phyloP scores from a whole-genome alignment of 2,329 filamentous ascomycete species.

The Hymenoscyphus scutula region DNA sequence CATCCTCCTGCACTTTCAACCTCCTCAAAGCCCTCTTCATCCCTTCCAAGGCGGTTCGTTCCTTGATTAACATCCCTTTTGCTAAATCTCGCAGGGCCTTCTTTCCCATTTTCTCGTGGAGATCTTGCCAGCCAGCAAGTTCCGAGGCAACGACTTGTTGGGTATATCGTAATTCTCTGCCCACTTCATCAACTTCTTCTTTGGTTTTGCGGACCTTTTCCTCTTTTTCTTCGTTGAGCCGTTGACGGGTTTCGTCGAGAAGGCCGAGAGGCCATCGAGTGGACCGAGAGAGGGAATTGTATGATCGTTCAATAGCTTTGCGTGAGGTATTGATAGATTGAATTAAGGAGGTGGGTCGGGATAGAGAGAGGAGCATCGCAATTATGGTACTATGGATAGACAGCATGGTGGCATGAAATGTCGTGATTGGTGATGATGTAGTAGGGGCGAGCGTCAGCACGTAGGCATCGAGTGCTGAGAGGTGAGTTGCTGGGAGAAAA shows the following conservation, averaged over 20 bases:
- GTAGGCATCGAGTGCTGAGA: conserved; percentile 70
- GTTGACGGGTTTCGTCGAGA: conserved; percentile 82
- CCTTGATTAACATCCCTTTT: conserved; percentile 72
- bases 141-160: conserved; percentile 91
- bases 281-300: conserved; percentile 69
- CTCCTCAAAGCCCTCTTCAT: conserved; percentile 73
- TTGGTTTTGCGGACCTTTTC: conserved; percentile 71
- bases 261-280: conserved; percentile 78
- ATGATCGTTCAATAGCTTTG: conserved; percentile 74
- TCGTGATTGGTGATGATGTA: conserved; percentile 69
- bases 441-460: conserved; percentile 61
- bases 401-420: conserved; percentile 73
- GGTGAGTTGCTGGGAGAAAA: conserved; percentile 68
- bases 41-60: conserved; percentile 74
- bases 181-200: conserved; percentile 69
- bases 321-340: conserved; percentile 70
- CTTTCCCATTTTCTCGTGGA: conserved; percentile 74
- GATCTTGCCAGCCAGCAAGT: conserved; percentile 89
- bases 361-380: conserved; percentile 75
- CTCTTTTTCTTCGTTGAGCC: conserved; percentile 79
- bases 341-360: conserved; percentile 76
- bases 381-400: conserved; percentile 81
- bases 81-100: conserved; percentile 75
- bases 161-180: conserved; percentile 81
- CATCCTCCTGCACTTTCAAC: conserved; percentile 23